These are phyloP conservation scores for Picea sitchensis DNA, from an alignment of 75 land plant species.

Conservation along the genomic window DNA sequence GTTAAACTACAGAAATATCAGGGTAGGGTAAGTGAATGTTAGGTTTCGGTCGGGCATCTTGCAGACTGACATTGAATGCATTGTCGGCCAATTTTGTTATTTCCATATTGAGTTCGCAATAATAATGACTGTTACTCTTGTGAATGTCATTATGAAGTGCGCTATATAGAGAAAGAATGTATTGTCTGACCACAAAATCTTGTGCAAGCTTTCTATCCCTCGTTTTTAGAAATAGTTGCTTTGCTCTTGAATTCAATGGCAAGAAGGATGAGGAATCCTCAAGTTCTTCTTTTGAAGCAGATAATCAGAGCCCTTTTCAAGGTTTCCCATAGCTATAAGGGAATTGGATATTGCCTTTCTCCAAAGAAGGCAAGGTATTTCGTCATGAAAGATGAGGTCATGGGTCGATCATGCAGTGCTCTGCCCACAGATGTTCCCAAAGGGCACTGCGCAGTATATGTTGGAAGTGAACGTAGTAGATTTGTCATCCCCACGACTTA, in stretches of 20 bases:
- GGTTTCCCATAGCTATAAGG: neutral
- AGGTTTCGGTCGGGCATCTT: no score
- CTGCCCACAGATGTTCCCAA: constrained; percentile 14
- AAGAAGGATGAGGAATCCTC: constrained; percentile 4
- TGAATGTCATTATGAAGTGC: no score
- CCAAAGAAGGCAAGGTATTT: neutral
- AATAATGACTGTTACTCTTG: no score
- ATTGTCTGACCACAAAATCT: no score
- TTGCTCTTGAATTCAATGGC: neutral
- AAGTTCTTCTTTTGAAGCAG: neutral
- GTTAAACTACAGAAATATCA: no score
- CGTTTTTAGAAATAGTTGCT: no score
- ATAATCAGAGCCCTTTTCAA: neutral
- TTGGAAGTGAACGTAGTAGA: constrained; percentile 46
- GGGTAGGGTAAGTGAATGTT: no score
- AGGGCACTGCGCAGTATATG: constrained; percentile 64
- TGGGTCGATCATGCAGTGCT: neutral
- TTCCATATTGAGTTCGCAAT: no score
- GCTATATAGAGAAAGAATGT: no score
- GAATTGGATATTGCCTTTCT: neutral
- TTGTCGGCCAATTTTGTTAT: no score
- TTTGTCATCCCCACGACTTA: constrained; percentile 53
- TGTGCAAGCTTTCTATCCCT: no score
- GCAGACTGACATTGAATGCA: no score
- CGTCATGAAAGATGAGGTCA: neutral